phyloP scores from a whole-genome alignment of 2,329 filamentous ascomycete genomes.

The Teratosphaeria gauchensis region DNA sequence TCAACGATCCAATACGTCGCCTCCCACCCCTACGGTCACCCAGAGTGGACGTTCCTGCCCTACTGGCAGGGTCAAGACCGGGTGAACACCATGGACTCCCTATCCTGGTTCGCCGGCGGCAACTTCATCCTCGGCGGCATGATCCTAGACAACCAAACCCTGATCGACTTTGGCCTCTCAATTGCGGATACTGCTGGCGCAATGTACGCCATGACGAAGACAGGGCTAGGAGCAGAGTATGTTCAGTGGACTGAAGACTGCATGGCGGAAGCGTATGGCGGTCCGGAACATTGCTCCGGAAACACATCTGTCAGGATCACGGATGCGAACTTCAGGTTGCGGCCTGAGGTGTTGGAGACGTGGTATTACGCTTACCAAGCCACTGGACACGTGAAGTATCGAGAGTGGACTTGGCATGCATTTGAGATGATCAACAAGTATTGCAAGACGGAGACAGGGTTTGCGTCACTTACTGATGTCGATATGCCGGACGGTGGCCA shows the following conservation, averaged over 20 bases:
- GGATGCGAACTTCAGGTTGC: slow-evolving; percentile 10
- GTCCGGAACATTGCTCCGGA: slow-evolving; percentile 3
- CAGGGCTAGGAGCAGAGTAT: slow-evolving; percentile 21
- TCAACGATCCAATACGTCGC: slow-evolving; percentile 22
- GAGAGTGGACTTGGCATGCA: slow-evolving; percentile 18
- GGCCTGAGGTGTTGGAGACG: slow-evolving; percentile 24
- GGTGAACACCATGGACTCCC: slow-evolving; percentile 17
- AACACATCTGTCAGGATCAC: slow-evolving; percentile 10
- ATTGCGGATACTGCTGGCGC: slow-evolving; percentile 18
- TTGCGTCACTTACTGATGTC: slow-evolving; percentile 17
- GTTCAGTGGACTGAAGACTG: slow-evolving; percentile 19
- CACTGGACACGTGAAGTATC: slow-evolving; percentile 21
- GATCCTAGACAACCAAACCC: slow-evolving; percentile 16
- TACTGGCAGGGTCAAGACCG: slow-evolving; percentile 14
- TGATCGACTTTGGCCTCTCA: slow-evolving; percentile 21
- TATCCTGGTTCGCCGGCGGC: slow-evolving; percentile 26
- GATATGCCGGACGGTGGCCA: slow-evolving; percentile 10
- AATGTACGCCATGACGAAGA: slow-evolving; percentile 13
- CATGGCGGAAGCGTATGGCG: background rate
- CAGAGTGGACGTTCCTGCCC: slow-evolving; percentile 22
- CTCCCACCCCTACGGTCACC: slow-evolving; percentile 20
- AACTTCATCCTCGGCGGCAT: slow-evolving; percentile 26
- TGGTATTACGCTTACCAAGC: slow-evolving; percentile 25
- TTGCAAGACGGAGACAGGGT: slow-evolving; percentile 18
- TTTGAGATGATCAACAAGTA: slow-evolving; percentile 13